Evolutionary conservation across 768 basidiomycete species (phyloP).

Genomic region (Boletus rex-veris): DNA sequence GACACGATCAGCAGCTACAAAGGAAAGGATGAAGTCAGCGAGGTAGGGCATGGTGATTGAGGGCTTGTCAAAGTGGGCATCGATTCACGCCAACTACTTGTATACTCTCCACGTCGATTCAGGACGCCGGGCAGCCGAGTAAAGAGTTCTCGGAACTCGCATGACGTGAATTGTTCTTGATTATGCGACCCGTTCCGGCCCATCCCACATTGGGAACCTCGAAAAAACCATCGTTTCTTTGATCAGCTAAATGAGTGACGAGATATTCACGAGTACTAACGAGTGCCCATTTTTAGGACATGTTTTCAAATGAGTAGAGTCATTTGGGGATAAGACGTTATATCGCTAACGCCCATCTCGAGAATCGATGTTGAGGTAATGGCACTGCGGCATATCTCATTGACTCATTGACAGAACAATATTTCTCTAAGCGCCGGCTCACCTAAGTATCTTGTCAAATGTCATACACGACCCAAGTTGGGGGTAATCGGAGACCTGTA

Average conservation of each 20-base stretch:
- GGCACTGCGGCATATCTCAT: no score
- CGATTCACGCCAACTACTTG: constrained; percentile 3
- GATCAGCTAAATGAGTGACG: neutral
- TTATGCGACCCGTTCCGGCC: neutral
- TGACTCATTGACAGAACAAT: no score
- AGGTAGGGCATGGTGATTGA: constrained; percentile 56
- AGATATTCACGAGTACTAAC: neutral
- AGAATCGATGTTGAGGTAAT: neutral
- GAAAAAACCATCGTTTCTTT: no score
- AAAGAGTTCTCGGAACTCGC: neutral
- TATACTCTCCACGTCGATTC: constrained; percentile 1
- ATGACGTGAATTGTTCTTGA: constrained; percentile 1
- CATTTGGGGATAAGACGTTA: neutral
- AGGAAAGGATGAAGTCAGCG: constrained; percentile 61
- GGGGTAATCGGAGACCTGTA: no score
- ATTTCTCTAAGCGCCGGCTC: neutral
- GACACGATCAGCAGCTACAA: constrained; percentile 48
- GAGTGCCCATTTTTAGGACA: neutral
- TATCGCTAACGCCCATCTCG: neutral
- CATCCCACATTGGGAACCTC: no score
- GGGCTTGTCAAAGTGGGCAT: neutral
- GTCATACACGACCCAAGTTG: no score
- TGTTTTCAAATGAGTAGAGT: neutral
- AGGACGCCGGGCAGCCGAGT: neutral
- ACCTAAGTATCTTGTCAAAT: no score